Evolutionary conservation across 1,284 basidiomycete genomes (phyloP).

Genomic region (Pseudozyma hubeiensis): DNA sequence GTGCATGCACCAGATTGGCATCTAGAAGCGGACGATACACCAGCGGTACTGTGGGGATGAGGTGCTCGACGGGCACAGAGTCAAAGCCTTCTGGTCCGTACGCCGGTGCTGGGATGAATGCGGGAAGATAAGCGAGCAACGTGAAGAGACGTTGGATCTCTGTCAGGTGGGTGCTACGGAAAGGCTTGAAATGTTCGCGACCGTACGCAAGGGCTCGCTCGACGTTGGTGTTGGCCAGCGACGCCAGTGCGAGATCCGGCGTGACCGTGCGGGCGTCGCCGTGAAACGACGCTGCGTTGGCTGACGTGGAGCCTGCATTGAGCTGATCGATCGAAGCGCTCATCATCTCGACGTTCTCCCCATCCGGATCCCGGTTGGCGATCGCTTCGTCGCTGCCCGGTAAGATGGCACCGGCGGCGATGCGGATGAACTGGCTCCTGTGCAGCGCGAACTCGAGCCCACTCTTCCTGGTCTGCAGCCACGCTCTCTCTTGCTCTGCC

Average conservation of each 20-base stretch:
- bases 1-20: constrained; percentile 70
- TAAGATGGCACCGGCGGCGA: constrained; percentile 44
- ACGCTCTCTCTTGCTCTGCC: constrained; percentile 43
- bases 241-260: not conserved
- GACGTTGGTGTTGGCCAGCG: constrained; percentile 38
- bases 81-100: constrained; percentile 36
- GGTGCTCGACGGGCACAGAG: constrained; percentile 34
- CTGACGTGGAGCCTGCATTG: not conserved
- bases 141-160: constrained; percentile 84
- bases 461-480: constrained; percentile 45
- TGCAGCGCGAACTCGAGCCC: constrained; percentile 60
- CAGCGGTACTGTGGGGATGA: constrained; percentile 45
- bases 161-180: constrained; percentile 75
- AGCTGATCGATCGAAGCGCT: constrained; percentile 32
- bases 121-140: constrained; percentile 79
- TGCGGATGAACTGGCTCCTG: constrained; percentile 56
- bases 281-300: not conserved
- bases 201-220: constrained; percentile 80
- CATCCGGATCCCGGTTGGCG: constrained; percentile 44
- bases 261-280: not conserved
- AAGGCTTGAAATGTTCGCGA: constrained; percentile 76
- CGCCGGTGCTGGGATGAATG: constrained; percentile 27
- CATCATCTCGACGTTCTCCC: constrained; percentile 52
- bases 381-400: constrained; percentile 6
- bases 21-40: constrained; percentile 55